These are phyloP conservation scores for Davidsoniella neocaledoniae DNA, from an alignment of 2,329 filamentous ascomycete genomes.

Conservation along the genomic window DNA sequence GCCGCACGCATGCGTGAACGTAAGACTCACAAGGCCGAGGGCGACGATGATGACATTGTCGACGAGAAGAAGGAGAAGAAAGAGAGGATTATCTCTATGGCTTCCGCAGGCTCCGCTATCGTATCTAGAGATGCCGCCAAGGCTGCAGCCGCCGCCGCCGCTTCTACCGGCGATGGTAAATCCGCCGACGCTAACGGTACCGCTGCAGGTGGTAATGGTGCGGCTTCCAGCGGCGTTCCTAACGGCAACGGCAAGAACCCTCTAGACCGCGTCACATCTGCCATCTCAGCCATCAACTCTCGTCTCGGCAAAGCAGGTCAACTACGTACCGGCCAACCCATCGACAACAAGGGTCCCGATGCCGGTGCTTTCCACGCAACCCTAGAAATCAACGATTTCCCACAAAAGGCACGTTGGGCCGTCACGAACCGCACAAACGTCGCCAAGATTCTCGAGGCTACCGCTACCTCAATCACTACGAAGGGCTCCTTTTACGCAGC, in stretches of 20 bases:
- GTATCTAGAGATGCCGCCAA: conserved; percentile 35
- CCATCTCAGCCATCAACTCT: conserved; percentile 77
- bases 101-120: conserved; percentile 44
- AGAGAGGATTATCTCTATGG: conserved; percentile 49
- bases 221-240: conserved; percentile 25
- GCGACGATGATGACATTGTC: conserved; percentile 64
- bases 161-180: conserved; percentile 16
- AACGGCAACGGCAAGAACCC: conserved; percentile 43
- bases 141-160: conserved; percentile 21
- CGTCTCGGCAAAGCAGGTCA: conserved; percentile 80
- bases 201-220: conserved; percentile 17
- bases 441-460: conserved; percentile 89
- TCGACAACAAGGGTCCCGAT: conserved; percentile 96
- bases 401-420: conserved; percentile 94
- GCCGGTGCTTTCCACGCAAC: conserved; percentile 94
- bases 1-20: conserved; percentile 72
- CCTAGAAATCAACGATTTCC: conserved; percentile 97
- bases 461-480: conserved; percentile 89
- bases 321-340: conserved; percentile 78
- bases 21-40: conserved; percentile 77
- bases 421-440: conserved; percentile 98
- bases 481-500: conserved; percentile 81
- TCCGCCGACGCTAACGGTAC: conserved; percentile 16
- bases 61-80: conserved; percentile 62
- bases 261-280: conserved; percentile 76